phyloP scores from a whole-genome alignment of 2,329 filamentous ascomycete species.

The Neurospora sp. region DNA sequence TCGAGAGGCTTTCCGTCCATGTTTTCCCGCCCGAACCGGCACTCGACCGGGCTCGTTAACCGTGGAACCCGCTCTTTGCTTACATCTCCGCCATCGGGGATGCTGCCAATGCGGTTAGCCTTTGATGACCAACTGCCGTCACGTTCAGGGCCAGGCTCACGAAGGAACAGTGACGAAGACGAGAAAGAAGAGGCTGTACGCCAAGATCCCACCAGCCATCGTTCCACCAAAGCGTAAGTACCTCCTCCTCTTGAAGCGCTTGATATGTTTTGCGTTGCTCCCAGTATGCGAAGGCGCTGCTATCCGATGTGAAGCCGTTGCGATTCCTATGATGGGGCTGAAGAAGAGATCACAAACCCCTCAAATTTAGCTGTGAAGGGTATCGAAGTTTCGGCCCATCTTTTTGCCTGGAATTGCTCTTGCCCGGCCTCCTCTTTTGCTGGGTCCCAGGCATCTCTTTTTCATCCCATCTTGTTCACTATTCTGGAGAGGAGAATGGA shows the following conservation, averaged over 20 bases:
- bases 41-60: conserved; percentile 70
- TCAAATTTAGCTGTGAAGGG: background rate
- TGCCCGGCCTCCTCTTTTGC: background rate
- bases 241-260: background rate
- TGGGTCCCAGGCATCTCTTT: background rate
- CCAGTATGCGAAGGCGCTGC: background rate
- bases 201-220: conserved; percentile 60
- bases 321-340: background rate
- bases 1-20: conserved; percentile 63
- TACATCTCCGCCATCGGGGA: conserved; percentile 62
- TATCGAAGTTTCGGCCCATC: background rate
- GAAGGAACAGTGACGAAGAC: conserved; percentile 85
- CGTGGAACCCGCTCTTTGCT: conserved; percentile 69
- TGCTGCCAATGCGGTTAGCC: conserved; percentile 48
- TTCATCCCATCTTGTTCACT: background rate
- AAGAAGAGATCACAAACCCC: background rate
- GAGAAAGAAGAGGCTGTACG: conserved; percentile 71
- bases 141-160: conserved; percentile 75
- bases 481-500: background rate
- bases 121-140: conserved; percentile 62
- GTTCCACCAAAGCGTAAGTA: conserved; percentile 72
- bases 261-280: background rate
- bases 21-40: conserved; percentile 76
- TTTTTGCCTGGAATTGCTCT: background rate
- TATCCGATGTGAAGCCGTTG: background rate